phyloP scores from a whole-genome alignment of 345 rosid species.

The Bruguiera parviflora region DNA sequence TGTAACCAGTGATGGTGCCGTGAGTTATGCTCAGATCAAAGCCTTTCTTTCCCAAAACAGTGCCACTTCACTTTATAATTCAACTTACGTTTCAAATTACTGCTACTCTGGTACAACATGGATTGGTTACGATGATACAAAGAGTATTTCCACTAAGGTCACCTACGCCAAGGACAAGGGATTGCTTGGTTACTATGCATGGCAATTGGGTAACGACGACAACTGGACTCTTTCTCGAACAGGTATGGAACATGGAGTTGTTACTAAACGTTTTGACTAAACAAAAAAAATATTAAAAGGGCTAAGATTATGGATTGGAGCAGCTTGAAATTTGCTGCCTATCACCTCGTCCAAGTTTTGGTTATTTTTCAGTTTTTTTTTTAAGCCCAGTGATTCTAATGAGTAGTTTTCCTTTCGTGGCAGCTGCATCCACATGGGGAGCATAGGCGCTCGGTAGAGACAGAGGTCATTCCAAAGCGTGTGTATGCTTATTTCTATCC shows the following conservation, averaged over 20 bases:
- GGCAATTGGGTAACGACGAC: constrained; percentile 6
- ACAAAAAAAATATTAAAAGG: too few species aligned
- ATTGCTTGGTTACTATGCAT: constrained; percentile 17
- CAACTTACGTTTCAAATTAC: constrained; percentile 3
- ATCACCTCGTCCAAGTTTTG: neutral
- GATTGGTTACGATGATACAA: constrained; percentile 11
- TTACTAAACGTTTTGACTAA: too few species aligned
- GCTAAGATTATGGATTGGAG: too few species aligned
- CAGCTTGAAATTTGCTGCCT: too few species aligned
- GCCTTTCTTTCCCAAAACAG: constrained; percentile 12
- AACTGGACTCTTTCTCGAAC: constrained; percentile 11
- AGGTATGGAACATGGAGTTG: constrained; percentile 5
- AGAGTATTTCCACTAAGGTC: constrained; percentile 9
- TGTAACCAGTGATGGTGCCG: constrained; percentile 2
- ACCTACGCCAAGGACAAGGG: constrained; percentile 14
- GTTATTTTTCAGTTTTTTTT: neutral
- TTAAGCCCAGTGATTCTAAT: neutral
- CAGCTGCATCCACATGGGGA: constrained; percentile 1
- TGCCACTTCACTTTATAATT: constrained; percentile 4
- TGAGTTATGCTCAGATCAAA: constrained; percentile 9
- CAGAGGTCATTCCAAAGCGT: too few species aligned
- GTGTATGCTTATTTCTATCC: too few species aligned
- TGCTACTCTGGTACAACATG: constrained; percentile 3
- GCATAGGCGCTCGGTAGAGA: neutral
- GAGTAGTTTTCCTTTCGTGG: neutral